Evolutionary conservation across 2,329 filamentous ascomycete genomes (phyloP), one percentile per base, ranked within the genome.

Genomic region (Colletotrichum zoysiae): DNA sequence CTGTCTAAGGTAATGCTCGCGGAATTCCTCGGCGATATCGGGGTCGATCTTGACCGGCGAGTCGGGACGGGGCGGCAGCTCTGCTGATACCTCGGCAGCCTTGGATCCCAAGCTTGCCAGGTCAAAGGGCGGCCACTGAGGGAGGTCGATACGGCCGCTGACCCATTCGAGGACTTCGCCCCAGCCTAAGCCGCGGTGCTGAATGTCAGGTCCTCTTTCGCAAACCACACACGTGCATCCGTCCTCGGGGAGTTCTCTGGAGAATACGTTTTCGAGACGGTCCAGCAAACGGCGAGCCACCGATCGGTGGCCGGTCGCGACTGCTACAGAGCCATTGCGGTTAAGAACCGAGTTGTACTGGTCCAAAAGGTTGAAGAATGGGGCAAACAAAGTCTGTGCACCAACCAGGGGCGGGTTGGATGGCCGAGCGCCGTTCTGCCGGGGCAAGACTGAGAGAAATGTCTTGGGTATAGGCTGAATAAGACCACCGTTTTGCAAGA

Each of bases 111-210:
- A 84, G 60, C 88, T 85, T 3, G 88, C 88, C 75, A 95, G 88
- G 75, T 93, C 90, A 78, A 98, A 96, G 0, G 95, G 94, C 30
- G 95, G 95, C 95, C 95, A 98, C 20, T 87, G 83, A 0, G 95
- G 95, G 63, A 98, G 86, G 76, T 97, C 94, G 71, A 94, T 90
- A 66, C 95, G 90, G 23, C 95, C 95, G 74, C 94, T 96, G 16
- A 97, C 95, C 79, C 95, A 91, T 81, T 99, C 96, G 33, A 99
- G 83, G 16, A 98, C 95, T 79, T 98, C 95, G 12, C 96, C 95
- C 95, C 95, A 99, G 74, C 94, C 96, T 40, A 98, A 86, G 2
- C 95, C 95, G 67, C 86, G 88, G 74, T 90, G 89, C 40, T 71
- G 69, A 20, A 92, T 88, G 48, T 91, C 87, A 48, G 88, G 83